phyloP scores from a whole-genome alignment of 23 red algal species.

The Porphyridium purpureum region DNA sequence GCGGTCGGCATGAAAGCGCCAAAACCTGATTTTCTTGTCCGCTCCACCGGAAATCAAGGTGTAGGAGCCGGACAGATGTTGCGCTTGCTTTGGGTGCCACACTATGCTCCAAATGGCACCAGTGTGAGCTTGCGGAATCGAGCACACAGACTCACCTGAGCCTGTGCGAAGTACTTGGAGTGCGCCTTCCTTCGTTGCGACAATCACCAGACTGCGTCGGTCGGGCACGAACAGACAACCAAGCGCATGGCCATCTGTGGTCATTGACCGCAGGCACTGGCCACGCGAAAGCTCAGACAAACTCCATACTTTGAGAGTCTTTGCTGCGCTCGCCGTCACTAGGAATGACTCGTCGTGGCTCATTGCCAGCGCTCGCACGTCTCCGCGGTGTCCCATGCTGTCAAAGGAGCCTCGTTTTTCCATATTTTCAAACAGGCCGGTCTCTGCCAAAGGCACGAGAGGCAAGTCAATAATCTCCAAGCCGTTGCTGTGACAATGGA shows the following conservation, averaged over 20 bases:
- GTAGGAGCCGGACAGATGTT: constrained; percentile 13
- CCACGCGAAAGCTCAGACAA: constrained; percentile 31
- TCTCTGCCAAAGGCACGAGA: no score
- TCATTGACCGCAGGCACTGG: constrained; percentile 62
- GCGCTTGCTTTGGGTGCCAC: no score
- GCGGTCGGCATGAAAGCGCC: constrained; percentile 18
- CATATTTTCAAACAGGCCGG: no score
- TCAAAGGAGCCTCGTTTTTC: no score
- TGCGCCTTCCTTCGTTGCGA: constrained; percentile 38
- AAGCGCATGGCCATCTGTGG: constrained; percentile 13
- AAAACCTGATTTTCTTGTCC: constrained; percentile 56
- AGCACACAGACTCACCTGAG: constrained; percentile 18
- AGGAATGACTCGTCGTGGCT: constrained; percentile 23
- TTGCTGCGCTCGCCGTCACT: constrained; percentile 7
- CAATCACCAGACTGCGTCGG: constrained; percentile 6
- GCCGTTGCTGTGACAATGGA: no score
- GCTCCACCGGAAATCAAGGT: constrained; percentile 38
- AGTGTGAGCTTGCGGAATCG: constrained; percentile 18
- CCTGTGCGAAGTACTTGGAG: constrained; percentile 23
- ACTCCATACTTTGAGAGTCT: constrained; percentile 57
- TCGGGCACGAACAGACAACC: constrained; percentile 10
- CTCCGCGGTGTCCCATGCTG: constrained; percentile 49
- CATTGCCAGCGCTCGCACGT: constrained; percentile 45
- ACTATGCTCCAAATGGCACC: constrained; percentile 37
- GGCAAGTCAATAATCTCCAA: no score